phyloP scores from a whole-genome alignment of 257 asterid genomes.

The Nicotiana noctiflora region DNA sequence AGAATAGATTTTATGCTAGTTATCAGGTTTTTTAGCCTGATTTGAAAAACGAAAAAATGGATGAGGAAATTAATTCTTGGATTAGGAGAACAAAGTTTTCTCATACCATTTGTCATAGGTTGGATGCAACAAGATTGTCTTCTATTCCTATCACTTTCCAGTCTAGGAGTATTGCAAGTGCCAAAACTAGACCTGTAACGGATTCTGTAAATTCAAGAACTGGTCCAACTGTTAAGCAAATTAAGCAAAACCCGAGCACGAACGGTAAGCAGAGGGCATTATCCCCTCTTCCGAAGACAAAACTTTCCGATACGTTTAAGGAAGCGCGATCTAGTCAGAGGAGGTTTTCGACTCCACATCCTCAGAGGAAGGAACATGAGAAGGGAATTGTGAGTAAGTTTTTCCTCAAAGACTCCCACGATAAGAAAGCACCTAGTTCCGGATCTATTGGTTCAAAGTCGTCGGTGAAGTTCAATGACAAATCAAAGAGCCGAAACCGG shows the following conservation, averaged over 20 bases:
- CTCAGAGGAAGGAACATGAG: slow-evolving; percentile 19
- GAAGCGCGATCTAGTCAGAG: slow-evolving; percentile 60
- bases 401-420: slow-evolving; percentile 21
- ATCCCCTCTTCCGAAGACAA: slow-evolving; percentile 60
- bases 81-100: slow-evolving; percentile 66
- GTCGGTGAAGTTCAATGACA: slow-evolving; percentile 12
- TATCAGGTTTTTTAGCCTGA: slow-evolving; percentile 5
- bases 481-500: slow-evolving; percentile 13
- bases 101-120: slow-evolving; percentile 61
- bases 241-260: slow-evolving; percentile 36
- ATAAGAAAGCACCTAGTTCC: slow-evolving; percentile 10
- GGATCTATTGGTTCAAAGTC: slow-evolving; percentile 17
- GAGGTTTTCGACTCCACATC: slow-evolving; percentile 37
- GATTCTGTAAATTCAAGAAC: slow-evolving; percentile 19
- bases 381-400: slow-evolving; percentile 17
- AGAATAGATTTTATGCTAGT: neutral
- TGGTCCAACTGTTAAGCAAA: slow-evolving; percentile 29
- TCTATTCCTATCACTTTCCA: slow-evolving; percentile 27
- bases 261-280: slow-evolving; percentile 50
- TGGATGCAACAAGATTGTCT: slow-evolving; percentile 42
- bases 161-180: slow-evolving; percentile 12
- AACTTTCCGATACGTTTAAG: slow-evolving; percentile 59
- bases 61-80: slow-evolving; percentile 67
- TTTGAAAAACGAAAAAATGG: slow-evolving; percentile 27
- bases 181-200: slow-evolving; percentile 25